Percentiles rank a stretch among this genome's conserved stretches.
Evolutionary conservation across 257 asterid genomes (phyloP).

Genomic region (Solanum medicagineum): DNA sequence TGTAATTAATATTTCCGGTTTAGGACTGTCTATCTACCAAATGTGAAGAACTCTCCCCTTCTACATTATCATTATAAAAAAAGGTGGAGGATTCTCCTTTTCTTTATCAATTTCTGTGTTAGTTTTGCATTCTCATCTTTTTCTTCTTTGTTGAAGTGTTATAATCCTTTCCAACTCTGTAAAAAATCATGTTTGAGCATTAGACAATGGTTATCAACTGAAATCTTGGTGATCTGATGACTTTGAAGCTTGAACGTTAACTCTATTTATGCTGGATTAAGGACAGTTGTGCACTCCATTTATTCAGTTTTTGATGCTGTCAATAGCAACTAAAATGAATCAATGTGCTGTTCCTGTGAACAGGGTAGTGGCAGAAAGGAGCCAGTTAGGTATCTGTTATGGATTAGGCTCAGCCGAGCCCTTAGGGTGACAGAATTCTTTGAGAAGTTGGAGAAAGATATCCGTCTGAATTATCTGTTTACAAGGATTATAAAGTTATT

Average conservation of each 20-base stretch:
- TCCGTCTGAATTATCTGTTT: conserved; percentile 54
- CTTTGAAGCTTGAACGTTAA: neutral
- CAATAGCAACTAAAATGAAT: neutral
- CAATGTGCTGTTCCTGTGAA: neutral
- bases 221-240: neutral
- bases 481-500: conserved; percentile 55
- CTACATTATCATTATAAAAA: too few relatives aligned
- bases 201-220: neutral
- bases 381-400: conserved; percentile 43
- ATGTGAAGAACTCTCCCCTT: too few relatives aligned
- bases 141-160: neutral
- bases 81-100: neutral
- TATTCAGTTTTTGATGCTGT: neutral
- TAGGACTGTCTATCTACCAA: too few relatives aligned
- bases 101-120: neutral
- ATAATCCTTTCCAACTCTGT: neutral
- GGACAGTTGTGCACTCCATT: neutral
- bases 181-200: neutral
- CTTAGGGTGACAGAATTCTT: conserved; percentile 46
- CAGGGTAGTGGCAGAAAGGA: conserved; percentile 51
- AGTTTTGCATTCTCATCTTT: neutral
- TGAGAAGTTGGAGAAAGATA: conserved; percentile 53
- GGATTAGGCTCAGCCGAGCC: conserved; percentile 68
- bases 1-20: neutral
- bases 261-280: neutral